Base-by-base conservation (phyloP, 129 eudicot genomes). In the Heracleum sosnowskyi region DNA sequence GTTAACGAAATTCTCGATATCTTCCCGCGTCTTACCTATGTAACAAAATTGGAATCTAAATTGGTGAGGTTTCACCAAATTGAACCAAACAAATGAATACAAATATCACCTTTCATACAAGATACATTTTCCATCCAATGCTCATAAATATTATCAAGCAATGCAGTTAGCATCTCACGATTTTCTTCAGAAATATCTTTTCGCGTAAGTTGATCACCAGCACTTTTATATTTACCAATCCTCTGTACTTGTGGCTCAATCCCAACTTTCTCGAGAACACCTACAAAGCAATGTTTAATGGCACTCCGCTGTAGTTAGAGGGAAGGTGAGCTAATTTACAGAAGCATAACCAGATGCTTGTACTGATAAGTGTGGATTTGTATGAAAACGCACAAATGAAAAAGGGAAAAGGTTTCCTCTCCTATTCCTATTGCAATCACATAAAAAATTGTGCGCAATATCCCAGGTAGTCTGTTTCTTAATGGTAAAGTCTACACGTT, bases 181-280 rank as follows among this genome's bases (percentile, higher is more conserved):
- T 94, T 91, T 80, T 86, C 97, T 74, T 88, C 91, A 28, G 98
- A 91, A 33, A 94, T 90, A 82, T 73, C 85, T 75, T 90, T 94
- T 66, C 97, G 98, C 2, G 79, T 78, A 39, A 91, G 83, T 79
- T 82, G 91, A 77, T 94, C 98, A 75, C 98, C 98, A 35, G 83
- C 87, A 84, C 96, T 91, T 82, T 94, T 91, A 83, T 94, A 94
- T 84, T 94, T 94, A 79, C 98, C 98, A 83, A 94, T 94, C 79
- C 98, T 87, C 62, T 94, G 83, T 34, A 88, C 88, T 83, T 94
- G 98, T 81, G 97, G 91, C 77, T 94, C 92, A 82, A 94, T 77
- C n/a, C 97, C 96, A 35, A 87, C 85, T 88, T 94, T 91, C 86
- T 91, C 97, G 45, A 91, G 79, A 53, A 90, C 88, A 84, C 96